Conservation (phyloP, 768 basidiomycete species). For the Boletus rubropictus region DNA sequence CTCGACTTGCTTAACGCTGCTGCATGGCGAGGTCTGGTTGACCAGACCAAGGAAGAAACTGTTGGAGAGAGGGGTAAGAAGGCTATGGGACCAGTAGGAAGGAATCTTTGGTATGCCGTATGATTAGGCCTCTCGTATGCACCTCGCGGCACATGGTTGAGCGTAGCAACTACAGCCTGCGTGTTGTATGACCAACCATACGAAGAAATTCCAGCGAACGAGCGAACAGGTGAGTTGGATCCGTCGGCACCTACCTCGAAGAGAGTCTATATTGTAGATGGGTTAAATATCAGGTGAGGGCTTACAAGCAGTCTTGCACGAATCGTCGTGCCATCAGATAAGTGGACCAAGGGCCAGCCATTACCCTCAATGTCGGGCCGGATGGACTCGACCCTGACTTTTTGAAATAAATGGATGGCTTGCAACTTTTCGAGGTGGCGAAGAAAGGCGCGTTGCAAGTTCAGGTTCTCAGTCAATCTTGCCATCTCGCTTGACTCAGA, state of each 20-base stretch:
- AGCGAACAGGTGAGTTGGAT: constrained; percentile 86
- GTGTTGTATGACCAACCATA: constrained; percentile 91
- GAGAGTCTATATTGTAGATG: background rate
- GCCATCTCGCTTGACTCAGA: constrained; percentile 53
- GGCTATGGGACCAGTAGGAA: constrained; percentile 92
- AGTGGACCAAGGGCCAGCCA: constrained; percentile 75
- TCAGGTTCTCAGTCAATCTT: constrained; percentile 85
- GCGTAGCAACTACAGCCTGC: constrained; percentile 85
- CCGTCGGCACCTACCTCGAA: constrained; percentile 90
- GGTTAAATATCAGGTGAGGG: constrained; percentile 1
- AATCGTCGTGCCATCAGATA: constrained; percentile 62
- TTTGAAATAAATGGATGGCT: constrained; percentile 61
- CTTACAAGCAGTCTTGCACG: constrained; percentile 72
- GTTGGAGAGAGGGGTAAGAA: constrained; percentile 84
- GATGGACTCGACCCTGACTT: constrained; percentile 71
- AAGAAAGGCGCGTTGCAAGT: constrained; percentile 83
- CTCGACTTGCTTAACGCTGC: constrained; percentile 63
- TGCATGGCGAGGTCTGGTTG: constrained; percentile 73
- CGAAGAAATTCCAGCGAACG: constrained; percentile 77
- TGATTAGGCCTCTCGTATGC: constrained; percentile 61
- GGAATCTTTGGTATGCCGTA: constrained; percentile 89
- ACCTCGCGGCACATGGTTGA: constrained; percentile 64
- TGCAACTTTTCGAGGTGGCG: constrained; percentile 49
- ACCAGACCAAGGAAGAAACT: constrained; percentile 90
- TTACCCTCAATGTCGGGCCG: constrained; percentile 38